Percentiles rank a stretch among this genome's conserved stretches.
Conservation (phyloP, 805 yeast genomes). For the Metschnikowia proteae region DNA sequence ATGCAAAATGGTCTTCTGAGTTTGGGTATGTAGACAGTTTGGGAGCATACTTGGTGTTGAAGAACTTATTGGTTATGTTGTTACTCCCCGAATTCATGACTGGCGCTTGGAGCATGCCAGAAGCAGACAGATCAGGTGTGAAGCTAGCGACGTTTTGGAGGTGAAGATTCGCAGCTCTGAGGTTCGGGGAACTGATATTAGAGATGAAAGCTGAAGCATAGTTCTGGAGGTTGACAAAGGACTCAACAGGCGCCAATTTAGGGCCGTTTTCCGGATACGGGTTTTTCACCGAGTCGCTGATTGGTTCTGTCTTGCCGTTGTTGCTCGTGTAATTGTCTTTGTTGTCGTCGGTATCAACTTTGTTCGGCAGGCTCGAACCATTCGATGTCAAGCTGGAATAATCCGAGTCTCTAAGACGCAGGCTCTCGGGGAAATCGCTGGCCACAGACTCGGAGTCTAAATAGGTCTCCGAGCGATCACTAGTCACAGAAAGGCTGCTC, state of each 20-base stretch:
- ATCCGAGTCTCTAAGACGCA: background rate
- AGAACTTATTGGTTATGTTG: conserved; percentile 35
- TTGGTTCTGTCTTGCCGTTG: background rate
- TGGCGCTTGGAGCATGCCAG: conserved; percentile 26
- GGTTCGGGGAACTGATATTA: conserved; percentile 1
- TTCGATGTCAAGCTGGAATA: background rate
- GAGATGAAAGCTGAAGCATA: background rate
- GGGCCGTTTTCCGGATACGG: background rate
- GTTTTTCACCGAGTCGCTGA: background rate
- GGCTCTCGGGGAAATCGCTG: background rate
- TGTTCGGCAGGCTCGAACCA: conserved; percentile 3
- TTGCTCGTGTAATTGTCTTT: background rate
- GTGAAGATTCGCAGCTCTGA: background rate
- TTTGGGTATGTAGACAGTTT: conserved; percentile 1
- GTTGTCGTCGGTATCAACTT: background rate
- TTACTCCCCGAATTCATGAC: conserved; percentile 26
- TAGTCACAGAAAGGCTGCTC: background rate
- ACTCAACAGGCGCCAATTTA: background rate
- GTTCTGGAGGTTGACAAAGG: background rate
- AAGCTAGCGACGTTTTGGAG: conserved; percentile 3
- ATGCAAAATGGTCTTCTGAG: conserved; percentile 30
- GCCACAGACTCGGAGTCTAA: conserved; percentile 2
- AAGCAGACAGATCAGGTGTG: conserved; percentile 3
- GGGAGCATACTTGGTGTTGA: conserved; percentile 27
- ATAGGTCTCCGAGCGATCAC: conserved; percentile 1